phyloP scores from a whole-genome alignment of 108 stramenopile genomes.

The Mediolabrus comicus region DNA sequence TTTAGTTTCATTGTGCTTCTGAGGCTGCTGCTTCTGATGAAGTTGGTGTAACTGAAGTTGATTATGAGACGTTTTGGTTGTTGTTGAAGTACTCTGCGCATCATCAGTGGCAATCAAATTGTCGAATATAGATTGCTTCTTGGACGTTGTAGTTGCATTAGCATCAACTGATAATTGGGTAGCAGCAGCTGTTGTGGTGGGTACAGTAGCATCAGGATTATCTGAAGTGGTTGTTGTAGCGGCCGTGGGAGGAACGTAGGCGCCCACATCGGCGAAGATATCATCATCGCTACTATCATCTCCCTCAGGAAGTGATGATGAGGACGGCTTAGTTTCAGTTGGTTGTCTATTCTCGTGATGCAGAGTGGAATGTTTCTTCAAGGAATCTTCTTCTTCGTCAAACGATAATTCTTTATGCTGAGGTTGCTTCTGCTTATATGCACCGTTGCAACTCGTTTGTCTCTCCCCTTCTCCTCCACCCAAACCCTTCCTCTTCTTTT shows the following conservation, averaged over 20 bases:
- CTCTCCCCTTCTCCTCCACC: background rate
- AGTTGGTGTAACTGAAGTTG: background rate
- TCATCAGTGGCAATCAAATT: slow-evolving; percentile 15
- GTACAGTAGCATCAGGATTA: background rate
- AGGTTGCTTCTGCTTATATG: background rate
- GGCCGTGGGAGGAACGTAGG: slow-evolving; percentile 47
- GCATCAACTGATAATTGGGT: background rate
- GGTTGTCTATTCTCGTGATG: too few relatives aligned
- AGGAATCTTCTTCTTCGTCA: too few relatives aligned
- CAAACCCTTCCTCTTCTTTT: background rate
- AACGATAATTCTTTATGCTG: background rate
- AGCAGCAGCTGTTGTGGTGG: background rate
- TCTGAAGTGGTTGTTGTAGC: background rate
- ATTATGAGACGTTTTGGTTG: slow-evolving; percentile 9
- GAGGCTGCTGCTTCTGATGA: background rate
- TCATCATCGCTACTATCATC: slow-evolving; percentile 65
- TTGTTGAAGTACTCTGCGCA: background rate
- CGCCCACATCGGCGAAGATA: slow-evolving; percentile 69
- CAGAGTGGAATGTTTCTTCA: too few relatives aligned
- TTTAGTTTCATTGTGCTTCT: background rate
- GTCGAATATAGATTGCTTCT: slow-evolving; percentile 38
- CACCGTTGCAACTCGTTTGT: background rate
- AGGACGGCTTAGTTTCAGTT: too few relatives aligned
- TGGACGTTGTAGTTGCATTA: background rate
- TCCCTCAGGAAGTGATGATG: background rate